A percentile compares a stretch with the other conserved stretches of the same genome.
These are phyloP conservation scores for Lasiosphaeria miniovina DNA, from an alignment of 495 filamentous ascomycete species.

Conservation along the genomic window DNA sequence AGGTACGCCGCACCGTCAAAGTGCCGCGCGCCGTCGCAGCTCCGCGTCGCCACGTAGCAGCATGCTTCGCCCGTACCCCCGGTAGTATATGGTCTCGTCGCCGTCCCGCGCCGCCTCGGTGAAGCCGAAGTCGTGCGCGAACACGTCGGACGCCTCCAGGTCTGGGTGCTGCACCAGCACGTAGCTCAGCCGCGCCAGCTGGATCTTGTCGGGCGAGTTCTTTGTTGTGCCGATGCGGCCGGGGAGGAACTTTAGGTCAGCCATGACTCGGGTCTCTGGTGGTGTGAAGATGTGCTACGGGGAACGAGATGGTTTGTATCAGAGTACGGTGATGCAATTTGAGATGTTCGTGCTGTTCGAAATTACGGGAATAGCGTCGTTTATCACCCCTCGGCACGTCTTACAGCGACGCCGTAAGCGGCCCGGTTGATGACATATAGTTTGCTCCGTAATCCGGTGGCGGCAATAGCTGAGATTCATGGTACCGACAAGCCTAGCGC, in stretches of 20 bases:
- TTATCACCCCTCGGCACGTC: too few species aligned
- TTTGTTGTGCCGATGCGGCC: neutral
- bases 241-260: neutral
- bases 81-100: conserved; percentile 36
- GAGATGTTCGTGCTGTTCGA: too few species aligned
- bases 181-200: conserved; percentile 35
- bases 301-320: too few species aligned
- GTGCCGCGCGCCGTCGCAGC: conserved; percentile 11
- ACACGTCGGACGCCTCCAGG: conserved; percentile 29
- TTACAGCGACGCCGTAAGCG: too few species aligned
- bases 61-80: conserved; percentile 46
- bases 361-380: too few species aligned
- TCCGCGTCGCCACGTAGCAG: conserved; percentile 27
- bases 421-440: too few species aligned
- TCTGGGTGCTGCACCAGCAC: conserved; percentile 39
- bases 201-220: conserved; percentile 21
- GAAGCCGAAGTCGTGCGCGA: conserved; percentile 43
- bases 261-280: neutral
- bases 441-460: too few species aligned
- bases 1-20: conserved; percentile 1
- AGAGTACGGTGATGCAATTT: too few species aligned
- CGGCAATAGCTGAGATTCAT: too few species aligned
- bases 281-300: neutral
- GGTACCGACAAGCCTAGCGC: too few species aligned
- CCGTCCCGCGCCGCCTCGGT: conserved; percentile 20